Evolutionary conservation across 2,329 filamentous ascomycete genomes (phyloP).

Genomic region (Whalleya microplaca): DNA sequence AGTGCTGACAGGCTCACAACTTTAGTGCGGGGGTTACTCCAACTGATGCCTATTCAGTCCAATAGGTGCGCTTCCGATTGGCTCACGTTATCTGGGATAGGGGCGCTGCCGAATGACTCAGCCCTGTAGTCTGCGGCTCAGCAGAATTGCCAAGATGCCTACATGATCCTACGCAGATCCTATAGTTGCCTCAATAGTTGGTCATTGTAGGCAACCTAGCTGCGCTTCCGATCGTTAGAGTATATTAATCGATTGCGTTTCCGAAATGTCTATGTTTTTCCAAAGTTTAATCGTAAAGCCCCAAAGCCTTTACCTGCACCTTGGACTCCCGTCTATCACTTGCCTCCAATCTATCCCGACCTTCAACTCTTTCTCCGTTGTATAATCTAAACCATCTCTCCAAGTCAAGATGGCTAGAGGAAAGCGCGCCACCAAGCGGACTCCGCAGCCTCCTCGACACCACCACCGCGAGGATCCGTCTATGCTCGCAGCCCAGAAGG

Average conservation of each 20-base stretch:
- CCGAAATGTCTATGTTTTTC: too few relatives aligned
- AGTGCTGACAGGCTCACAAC: too few relatives aligned
- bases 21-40: neutral
- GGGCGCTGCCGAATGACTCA: neutral
- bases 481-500: conserved; percentile 38
- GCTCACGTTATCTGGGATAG: neutral
- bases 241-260: too few relatives aligned
- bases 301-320: neutral
- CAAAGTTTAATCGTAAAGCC: too few relatives aligned
- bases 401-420: conserved; percentile 21
- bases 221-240: neutral
- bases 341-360: neutral
- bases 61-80: neutral
- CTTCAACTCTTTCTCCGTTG: neutral
- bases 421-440: conserved; percentile 7
- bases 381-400: too few relatives aligned
- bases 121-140: neutral
- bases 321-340: neutral
- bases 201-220: neutral
- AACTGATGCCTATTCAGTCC: neutral
- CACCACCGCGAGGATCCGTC: conserved; percentile 33
- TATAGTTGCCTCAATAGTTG: neutral
- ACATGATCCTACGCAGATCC: neutral
- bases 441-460: neutral
- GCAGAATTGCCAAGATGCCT: neutral